phyloP scores from a whole-genome alignment of 2,329 filamentous ascomycete genomes.

The Phialemonium atrogriseum region DNA sequence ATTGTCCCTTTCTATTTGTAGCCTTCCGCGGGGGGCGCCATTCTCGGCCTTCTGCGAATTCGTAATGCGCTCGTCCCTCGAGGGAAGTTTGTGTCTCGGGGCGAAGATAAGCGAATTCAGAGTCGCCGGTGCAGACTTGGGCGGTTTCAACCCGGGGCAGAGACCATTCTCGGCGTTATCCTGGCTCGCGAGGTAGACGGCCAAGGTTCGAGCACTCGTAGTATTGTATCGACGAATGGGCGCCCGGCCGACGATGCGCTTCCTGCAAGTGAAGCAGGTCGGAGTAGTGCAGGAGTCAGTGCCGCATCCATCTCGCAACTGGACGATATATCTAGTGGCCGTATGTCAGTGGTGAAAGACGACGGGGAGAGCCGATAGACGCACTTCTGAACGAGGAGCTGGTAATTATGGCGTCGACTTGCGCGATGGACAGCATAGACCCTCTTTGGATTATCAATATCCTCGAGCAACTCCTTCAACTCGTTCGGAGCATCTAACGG shows the following conservation, averaged over 20 bases:
- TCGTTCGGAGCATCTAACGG: slow-evolving; percentile 53
- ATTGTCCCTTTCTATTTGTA: too few species aligned
- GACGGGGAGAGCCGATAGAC: slow-evolving; percentile 15
- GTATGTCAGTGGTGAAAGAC: too few species aligned
- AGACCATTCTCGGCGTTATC: slow-evolving; percentile 66
- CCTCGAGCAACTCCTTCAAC: slow-evolving; percentile 44
- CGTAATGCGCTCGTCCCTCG: slow-evolving; percentile 9
- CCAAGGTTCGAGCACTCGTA: slow-evolving; percentile 73
- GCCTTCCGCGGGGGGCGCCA: too few species aligned
- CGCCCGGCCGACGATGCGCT: slow-evolving; percentile 54
- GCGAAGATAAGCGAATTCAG: slow-evolving; percentile 39
- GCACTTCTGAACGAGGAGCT: slow-evolving; percentile 60
- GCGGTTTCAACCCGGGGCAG: slow-evolving; percentile 44
- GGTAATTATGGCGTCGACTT: slow-evolving; percentile 54
- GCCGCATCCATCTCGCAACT: slow-evolving; percentile 76
- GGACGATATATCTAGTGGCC: slow-evolving; percentile 74
- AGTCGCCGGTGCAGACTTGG: slow-evolving; percentile 34
- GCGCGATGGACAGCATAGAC: slow-evolving; percentile 55
- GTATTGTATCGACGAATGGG: slow-evolving; percentile 73
- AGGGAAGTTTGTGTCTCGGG: slow-evolving; percentile 20
- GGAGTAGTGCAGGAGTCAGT: slow-evolving; percentile 60
- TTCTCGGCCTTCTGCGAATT: too few species aligned
- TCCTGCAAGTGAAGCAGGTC: slow-evolving; percentile 74
- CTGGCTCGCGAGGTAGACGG: slow-evolving; percentile 71
- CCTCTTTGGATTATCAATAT: slow-evolving; percentile 52